Evolutionary conservation across 371 early-diverging fungal genomes (phyloP), one percentile per base, ranked within the genome.

Genomic region (Mucor mucedo): DNA sequence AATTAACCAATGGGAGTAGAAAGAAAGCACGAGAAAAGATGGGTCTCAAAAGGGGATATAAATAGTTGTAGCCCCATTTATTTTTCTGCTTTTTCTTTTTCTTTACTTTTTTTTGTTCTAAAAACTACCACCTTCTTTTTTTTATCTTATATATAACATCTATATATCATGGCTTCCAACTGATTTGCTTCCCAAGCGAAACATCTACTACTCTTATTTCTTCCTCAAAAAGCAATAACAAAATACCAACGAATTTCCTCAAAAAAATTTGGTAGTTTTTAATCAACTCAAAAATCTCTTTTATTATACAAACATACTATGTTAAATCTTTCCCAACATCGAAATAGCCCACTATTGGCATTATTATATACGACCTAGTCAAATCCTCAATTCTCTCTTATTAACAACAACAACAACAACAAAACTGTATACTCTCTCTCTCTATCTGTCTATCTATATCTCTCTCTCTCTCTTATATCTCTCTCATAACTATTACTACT

Each of bases 21-120:
- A 54, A 30, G 65, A 65, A 65, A 59, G 65, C 65, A 65, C 65
- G 65, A 65, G 65, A 65, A 65, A 63, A 29, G 52, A 63, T 40
- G 47, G 10, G 29, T 39, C 27, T 56, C 47, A 58, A 33, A 9
- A 4, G 30, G 30, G 47, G 27, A 13, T 48, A 49, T 39, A 55
- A 55, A 62, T 42, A 62, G 16, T 42, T 28, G 11, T n/a, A n/a
- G 21, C 39, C 14, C 41, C 50, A 29, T 21, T 57, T 50, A 41
- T 63, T 63, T 52, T 57, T 41, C 35, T 49, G 16, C 56, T 56
- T 44, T 38, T 55, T 55, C 29, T 6, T 44, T 45, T 48, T 47
- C 39, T 29, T 39, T 62, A 29, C 47, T 21, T 62, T 55, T 47
- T 48, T 60, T 52, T 60, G 49, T 50, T 40, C 14, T 40, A 41